Evolutionary conservation across 1,284 basidiomycete genomes (phyloP).

Genomic region (Paramarasmius palmivorus): DNA sequence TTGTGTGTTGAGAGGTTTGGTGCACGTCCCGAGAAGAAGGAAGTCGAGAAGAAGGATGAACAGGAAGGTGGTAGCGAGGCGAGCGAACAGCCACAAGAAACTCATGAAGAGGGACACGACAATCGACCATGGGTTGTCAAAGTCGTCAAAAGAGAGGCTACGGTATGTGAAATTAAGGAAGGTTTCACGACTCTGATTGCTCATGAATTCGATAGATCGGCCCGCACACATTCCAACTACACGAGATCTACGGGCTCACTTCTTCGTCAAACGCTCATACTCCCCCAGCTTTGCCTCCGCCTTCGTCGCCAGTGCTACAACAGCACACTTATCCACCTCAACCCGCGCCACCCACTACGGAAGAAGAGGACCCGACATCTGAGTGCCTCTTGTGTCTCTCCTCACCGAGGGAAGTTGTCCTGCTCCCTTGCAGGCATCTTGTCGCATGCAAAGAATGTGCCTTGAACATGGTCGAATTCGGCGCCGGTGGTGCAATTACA

Average conservation of each 20-base stretch:
- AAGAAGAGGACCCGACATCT: constrained; percentile 75
- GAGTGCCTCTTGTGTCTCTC: constrained; percentile 90
- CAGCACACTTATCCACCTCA: constrained; percentile 57
- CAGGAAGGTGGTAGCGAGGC: constrained; percentile 16
- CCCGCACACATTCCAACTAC: constrained; percentile 86
- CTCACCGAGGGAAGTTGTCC: constrained; percentile 83
- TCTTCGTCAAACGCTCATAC: constrained; percentile 46
- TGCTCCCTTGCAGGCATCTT: constrained; percentile 87
- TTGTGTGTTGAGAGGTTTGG: constrained; percentile 82
- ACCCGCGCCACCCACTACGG: constrained; percentile 26
- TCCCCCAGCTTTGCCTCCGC: constrained; percentile 38
- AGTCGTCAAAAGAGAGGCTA: constrained; percentile 87
- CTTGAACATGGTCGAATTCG: constrained; percentile 93
- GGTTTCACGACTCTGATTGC: too few relatives aligned
- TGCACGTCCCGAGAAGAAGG: constrained; percentile 8
- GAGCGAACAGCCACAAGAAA: constrained; percentile 16
- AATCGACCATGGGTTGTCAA: constrained; percentile 80
- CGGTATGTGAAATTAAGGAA: too few relatives aligned
- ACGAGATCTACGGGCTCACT: constrained; percentile 88
- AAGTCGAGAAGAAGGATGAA: constrained; percentile 19
- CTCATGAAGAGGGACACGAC: constrained; percentile 41
- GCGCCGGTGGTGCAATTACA: constrained; percentile 81
- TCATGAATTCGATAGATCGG: too few relatives aligned
- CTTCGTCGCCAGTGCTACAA: constrained; percentile 36
- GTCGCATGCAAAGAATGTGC: constrained; percentile 93